Evolutionary conservation across 129 eudicot species (phyloP).

Genomic region (Dittrichia graveolens): DNA sequence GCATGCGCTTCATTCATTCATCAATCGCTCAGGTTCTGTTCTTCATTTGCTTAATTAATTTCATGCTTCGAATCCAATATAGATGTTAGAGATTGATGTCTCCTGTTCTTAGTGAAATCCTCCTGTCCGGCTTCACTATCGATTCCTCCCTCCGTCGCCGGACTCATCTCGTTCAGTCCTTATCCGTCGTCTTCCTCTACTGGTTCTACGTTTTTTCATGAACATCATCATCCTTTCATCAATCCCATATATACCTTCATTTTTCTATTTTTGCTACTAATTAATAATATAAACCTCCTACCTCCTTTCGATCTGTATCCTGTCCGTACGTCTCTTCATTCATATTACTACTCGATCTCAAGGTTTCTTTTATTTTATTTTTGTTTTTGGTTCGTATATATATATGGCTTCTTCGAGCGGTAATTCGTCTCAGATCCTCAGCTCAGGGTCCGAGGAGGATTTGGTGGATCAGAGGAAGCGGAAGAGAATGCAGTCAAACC

Average conservation of each 20-base stretch:
- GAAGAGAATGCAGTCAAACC: constrained; percentile 89
- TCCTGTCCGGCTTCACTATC: constrained; percentile 76
- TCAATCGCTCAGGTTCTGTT: background rate
- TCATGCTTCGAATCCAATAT: constrained; percentile 26
- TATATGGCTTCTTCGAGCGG: constrained; percentile 76
- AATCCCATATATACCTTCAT: background rate
- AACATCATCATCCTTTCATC: background rate
- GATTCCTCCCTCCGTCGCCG: constrained; percentile 73
- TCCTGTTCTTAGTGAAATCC: constrained; percentile 88
- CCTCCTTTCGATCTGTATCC: background rate
- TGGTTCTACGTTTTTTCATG: constrained; percentile 97
- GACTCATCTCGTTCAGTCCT: constrained; percentile 93
- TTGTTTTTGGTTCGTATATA: constrained; percentile 15
- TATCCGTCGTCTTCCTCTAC: constrained; percentile 91
- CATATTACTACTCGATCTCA: background rate
- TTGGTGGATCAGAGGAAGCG: constrained; percentile 72
- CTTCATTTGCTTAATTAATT: background rate
- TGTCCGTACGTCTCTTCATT: too few species aligned
- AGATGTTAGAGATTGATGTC: constrained; percentile 71
- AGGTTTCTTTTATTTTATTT: background rate
- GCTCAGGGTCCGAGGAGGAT: constrained; percentile 71
- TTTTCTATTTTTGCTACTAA: background rate
- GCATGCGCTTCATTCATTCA: background rate
- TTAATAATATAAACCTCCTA: background rate
- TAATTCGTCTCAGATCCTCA: constrained; percentile 53